Evolutionary conservation across 768 basidiomycete species (phyloP), one percentile per base, ranked within the genome.

Genomic region (Crepidotus variabilis): DNA sequence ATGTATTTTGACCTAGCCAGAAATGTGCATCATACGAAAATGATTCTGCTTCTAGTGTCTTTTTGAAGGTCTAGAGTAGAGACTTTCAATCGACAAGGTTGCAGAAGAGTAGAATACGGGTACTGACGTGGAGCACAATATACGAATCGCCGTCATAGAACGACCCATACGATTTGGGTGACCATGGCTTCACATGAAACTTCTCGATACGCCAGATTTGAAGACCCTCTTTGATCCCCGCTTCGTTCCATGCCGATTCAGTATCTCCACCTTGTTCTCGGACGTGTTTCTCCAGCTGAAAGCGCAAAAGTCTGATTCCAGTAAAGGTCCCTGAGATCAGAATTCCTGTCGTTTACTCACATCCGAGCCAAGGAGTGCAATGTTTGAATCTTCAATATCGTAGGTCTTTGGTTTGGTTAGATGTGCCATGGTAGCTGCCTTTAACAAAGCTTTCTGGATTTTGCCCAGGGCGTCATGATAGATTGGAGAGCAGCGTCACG

Each of bases 121-220:
- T 23, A 67, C 78, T 60, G 59, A 84, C 85, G 65, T 85, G 74
- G 28, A 86, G 69, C n/a, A 86, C 70, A 54, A 87, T 81, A 61
- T 86, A 87, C 1, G 83, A 84, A 67, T 87, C 84, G 1, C 83
- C 86, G 59, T 80, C 77, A 61, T 85, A 87, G 69, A 87, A 86
- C 7, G 71, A 71, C 7, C 85, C 83, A 47, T 72, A 67, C 14
- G 74, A 68, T 20, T 80, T 72, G 61, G 77, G 69, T 2, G 82
- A 80, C 82, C 82, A 85, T 20, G 75, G 72, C 23, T 80, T 75
- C 36, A 85, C 74, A 32, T 68, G 65, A 62, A 85, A 86, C 48
- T 82, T 73, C 62, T 86, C 82, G 50, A 85, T 78, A 14, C 82
- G 71, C 85, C 84, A 87, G 0, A 82, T 78, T 63, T 82, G 75